Evolutionary conservation across 805 yeast species (phyloP).

Genomic region (Jamesozyma hellenica): DNA sequence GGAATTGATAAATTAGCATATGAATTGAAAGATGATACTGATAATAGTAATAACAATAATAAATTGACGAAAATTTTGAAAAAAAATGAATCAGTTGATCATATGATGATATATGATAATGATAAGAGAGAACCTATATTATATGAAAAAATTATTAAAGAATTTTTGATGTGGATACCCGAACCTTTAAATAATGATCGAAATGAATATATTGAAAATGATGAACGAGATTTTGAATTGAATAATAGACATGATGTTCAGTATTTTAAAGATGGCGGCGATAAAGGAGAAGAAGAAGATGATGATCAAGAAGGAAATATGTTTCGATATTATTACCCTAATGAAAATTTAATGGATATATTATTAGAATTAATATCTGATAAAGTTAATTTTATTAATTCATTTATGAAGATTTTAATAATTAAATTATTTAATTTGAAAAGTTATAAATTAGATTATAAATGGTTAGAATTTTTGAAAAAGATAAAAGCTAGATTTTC

Average conservation of each 20-base stretch:
- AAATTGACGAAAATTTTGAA: not conserved
- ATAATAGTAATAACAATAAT: not conserved
- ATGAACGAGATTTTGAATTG: not conserved
- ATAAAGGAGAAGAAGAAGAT: not conserved
- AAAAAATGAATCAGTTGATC: no score
- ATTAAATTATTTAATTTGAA: constrained; percentile 15
- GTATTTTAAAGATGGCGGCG: not conserved
- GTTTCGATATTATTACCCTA: not conserved
- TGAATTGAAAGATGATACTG: constrained; percentile 34
- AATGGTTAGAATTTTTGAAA: constrained; percentile 20
- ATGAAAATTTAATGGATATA: constrained; percentile 17
- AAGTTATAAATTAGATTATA: constrained; percentile 15
- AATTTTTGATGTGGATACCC: constrained; percentile 23
- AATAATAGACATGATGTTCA: not conserved
- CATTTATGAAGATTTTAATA: constrained; percentile 17
- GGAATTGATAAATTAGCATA: constrained; percentile 12
- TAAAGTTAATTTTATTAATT: constrained; percentile 18
- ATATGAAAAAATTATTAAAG: constrained; percentile 14
- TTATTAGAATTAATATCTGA: constrained; percentile 20
- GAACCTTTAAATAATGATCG: constrained; percentile 8
- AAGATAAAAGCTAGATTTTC: constrained; percentile 13
- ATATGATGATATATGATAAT: no score
- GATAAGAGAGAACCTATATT: constrained; percentile 1
- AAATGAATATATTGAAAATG: not conserved
- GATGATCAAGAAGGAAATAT: not conserved